Conservation (phyloP, 495 filamentous ascomycete genomes). For the Neurospora sp. region DNA sequence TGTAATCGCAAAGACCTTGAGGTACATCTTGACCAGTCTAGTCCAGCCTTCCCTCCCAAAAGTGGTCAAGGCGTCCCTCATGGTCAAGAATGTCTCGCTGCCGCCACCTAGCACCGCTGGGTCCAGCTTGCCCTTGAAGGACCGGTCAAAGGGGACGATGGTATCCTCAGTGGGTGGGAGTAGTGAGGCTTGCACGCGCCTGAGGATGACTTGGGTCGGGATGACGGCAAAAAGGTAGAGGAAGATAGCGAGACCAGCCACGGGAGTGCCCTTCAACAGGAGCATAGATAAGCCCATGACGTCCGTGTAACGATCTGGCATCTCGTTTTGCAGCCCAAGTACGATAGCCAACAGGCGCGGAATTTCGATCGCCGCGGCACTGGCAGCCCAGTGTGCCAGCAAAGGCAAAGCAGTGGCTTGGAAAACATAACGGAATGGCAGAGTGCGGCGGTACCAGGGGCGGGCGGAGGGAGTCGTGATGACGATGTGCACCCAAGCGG, state of each 20-base stretch:
- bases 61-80: slow-evolving; percentile 61
- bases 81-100: slow-evolving; percentile 44
- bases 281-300: background rate
- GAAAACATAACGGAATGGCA: slow-evolving; percentile 32
- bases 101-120: slow-evolving; percentile 57
- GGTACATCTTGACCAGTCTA: slow-evolving; percentile 56
- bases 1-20: slow-evolving; percentile 43
- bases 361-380: slow-evolving; percentile 12
- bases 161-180: slow-evolving; percentile 38
- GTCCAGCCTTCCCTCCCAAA: slow-evolving; percentile 56
- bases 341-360: slow-evolving; percentile 17
- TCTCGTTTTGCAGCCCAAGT: slow-evolving; percentile 14
- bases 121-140: slow-evolving; percentile 37
- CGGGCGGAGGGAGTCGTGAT: slow-evolving; percentile 28
- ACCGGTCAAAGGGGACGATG: slow-evolving; percentile 42
- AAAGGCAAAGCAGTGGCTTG: slow-evolving; percentile 33
- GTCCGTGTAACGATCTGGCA: too few relatives aligned
- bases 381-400: slow-evolving; percentile 24
- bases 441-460: slow-evolving; percentile 35
- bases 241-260: slow-evolving; percentile 16
- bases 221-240: slow-evolving; percentile 27
- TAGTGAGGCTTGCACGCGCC: slow-evolving; percentile 41
- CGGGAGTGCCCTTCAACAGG: slow-evolving; percentile 22
- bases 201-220: slow-evolving; percentile 32
- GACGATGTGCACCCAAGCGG: slow-evolving; percentile 36